Base-by-base conservation (phyloP, 2,329 filamentous ascomycete genomes). In the Juglanconis oblonga region DNA sequence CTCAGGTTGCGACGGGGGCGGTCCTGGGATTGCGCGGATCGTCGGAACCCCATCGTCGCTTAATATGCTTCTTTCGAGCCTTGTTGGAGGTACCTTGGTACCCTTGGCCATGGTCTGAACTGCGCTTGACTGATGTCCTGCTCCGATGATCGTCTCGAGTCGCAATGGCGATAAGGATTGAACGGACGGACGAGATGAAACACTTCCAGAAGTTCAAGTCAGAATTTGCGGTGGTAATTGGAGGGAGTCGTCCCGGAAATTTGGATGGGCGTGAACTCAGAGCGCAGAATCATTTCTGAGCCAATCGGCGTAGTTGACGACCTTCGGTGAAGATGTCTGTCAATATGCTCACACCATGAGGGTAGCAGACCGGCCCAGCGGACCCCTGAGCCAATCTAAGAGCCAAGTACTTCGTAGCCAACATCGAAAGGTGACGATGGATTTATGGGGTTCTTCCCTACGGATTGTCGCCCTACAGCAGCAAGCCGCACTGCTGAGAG, bases 261-360 rank as follows among this genome's bases (percentile, higher is more conserved):
- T 38, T 33, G 38, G 14, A 24, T n/a, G 13, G 29, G 47, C 13
- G n/a, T 36, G 17, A 35, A 24, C 2, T 24, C 3, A 31, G 5
- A 3, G 7, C 4, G 3, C 13, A 35, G 45, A 17, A 29, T 29
- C 3, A 3, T 50, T 8, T 14, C n/a, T 9, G 35, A 17, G 29
- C 51, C 57, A 59, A 59, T 59, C 51, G 51, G 57, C n/a, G 24
- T 24, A 29, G 33, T 51, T 38, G 33, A 36, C 54, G 54, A 51
- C 38, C 38, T 47, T 24, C n/a, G 3, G 6, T 57, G 44, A 42
- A 51, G 14, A 57, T 29, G 5, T 33, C 4, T 8, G 4, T 35
- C 44, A 32, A 29, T 51, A 31, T 50, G 49, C 54, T 40, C 13
- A 45, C 44, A 17, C 44, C 44, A 45, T 45, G 44, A 17, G 44